These are phyloP conservation scores for Auriscalpium microsporum DNA, from an alignment of 768 basidiomycete genomes.

Conservation along the genomic window DNA sequence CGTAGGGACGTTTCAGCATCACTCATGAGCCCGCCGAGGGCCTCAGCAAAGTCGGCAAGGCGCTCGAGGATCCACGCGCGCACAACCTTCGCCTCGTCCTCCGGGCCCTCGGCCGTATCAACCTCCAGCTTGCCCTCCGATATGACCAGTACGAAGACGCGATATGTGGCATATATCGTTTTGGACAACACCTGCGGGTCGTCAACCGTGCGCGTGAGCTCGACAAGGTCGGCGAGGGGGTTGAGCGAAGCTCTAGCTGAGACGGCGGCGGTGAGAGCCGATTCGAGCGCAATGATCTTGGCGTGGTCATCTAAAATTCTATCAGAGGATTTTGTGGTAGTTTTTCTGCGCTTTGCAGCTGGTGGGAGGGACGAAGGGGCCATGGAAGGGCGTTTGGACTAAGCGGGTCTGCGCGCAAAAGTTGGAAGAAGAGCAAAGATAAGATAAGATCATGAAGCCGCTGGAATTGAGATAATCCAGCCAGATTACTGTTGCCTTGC, in stretches of 20 bases:
- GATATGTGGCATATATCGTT: conserved; percentile 74
- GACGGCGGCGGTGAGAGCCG: conserved; percentile 44
- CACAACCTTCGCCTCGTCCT: conserved; percentile 42
- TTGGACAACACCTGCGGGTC: conserved; percentile 58
- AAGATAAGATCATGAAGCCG: too few relatives aligned
- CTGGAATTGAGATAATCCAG: too few relatives aligned
- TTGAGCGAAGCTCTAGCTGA: conserved; percentile 61
- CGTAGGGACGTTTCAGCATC: conserved; percentile 69
- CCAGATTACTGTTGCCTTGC: too few relatives aligned
- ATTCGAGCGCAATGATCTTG: conserved; percentile 35
- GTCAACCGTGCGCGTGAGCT: conserved; percentile 38
- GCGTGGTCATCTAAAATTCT: not conserved
- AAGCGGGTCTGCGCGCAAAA: too few relatives aligned
- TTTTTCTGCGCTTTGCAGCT: not conserved
- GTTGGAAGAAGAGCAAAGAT: too few relatives aligned
- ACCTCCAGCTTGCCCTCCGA: conserved; percentile 44
- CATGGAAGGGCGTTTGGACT: not conserved
- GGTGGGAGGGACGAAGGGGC: not conserved
- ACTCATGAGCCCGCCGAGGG: conserved; percentile 61
- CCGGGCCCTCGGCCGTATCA: conserved; percentile 36
- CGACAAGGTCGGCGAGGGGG: conserved; percentile 63
- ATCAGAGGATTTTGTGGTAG: not conserved
- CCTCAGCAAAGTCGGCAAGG: conserved; percentile 59
- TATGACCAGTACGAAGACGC: conserved; percentile 63
- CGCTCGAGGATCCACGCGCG: conserved; percentile 76